phyloP scores from a whole-genome alignment of 2,329 filamentous ascomycete genomes.

The Colletotrichum viniferum region DNA sequence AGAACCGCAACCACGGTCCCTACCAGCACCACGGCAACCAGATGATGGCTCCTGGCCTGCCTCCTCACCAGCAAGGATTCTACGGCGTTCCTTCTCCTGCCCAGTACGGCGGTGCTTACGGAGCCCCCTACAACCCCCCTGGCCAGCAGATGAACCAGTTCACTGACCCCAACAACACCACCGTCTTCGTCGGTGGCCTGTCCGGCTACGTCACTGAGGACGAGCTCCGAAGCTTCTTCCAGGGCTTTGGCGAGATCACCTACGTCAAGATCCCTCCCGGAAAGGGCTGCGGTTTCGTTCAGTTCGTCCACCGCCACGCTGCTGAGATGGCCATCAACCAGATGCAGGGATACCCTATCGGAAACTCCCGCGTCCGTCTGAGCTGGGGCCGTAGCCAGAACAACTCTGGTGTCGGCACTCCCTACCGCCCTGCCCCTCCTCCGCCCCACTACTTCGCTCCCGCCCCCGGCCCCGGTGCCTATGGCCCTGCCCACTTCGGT shows the following conservation, averaged over 20 bases:
- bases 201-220: conserved; percentile 99
- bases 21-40: conserved; percentile 42
- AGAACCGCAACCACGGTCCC: conserved; percentile 65
- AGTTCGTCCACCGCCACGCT: conserved; percentile 98
- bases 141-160: conserved; percentile 88
- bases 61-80: conserved; percentile 45
- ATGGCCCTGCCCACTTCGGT: conserved; percentile 52
- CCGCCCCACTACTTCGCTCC: conserved; percentile 57
- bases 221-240: conserved; percentile 99
- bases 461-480: conserved; percentile 43
- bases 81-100: conserved; percentile 25
- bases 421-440: conserved; percentile 89
- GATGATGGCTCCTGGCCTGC: conserved; percentile 52
- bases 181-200: conserved; percentile 95
- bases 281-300: conserved; percentile 98
- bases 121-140: conserved; percentile 20
- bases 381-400: conserved; percentile 99
- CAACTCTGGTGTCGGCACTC: conserved; percentile 97
- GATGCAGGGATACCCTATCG: conserved; percentile 99
- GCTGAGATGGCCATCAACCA: conserved; percentile 99
- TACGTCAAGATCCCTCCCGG: conserved; percentile 99
- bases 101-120: conserved; percentile 19
- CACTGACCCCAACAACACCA: conserved; percentile 99
- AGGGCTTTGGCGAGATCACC: conserved; percentile 98
- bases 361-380: conserved; percentile 95